These are phyloP conservation scores for Phytophthora megakarya DNA, from an alignment of 352 stramenopile genomes.

Conservation along the genomic window DNA sequence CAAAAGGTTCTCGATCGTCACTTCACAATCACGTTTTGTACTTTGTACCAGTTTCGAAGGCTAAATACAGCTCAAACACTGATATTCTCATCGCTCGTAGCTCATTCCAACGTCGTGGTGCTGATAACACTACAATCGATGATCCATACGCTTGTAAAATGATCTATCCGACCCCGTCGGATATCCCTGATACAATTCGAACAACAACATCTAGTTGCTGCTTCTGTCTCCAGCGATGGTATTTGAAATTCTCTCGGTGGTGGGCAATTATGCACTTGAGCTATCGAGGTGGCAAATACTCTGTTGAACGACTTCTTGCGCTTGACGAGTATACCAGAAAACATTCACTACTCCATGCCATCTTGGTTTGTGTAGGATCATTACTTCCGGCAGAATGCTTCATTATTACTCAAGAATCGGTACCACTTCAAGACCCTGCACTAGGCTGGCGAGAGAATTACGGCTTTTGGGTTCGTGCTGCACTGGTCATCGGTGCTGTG, in stretches of 20 bases:
- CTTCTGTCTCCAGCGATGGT: background rate
- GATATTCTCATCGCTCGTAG: too few relatives aligned
- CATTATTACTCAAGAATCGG: slow-evolving; percentile 30
- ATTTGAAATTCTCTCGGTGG: background rate
- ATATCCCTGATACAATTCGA: slow-evolving; percentile 1
- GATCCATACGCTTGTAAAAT: slow-evolving; percentile 1
- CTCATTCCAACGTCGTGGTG: background rate
- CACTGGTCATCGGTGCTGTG: slow-evolving; percentile 18
- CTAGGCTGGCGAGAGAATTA: slow-evolving; percentile 27
- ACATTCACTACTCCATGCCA: slow-evolving; percentile 7
- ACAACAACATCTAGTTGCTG: background rate
- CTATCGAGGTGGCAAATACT: slow-evolving; percentile 34
- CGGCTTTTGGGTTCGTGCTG: slow-evolving; percentile 33
- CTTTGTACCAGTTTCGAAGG: too few relatives aligned
- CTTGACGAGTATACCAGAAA: slow-evolving; percentile 34
- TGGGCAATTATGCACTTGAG: slow-evolving; percentile 24
- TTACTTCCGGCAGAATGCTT: slow-evolving; percentile 25
- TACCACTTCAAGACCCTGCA: slow-evolving; percentile 34
- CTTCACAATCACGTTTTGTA: too few relatives aligned
- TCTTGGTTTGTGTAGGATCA: slow-evolving; percentile 27
- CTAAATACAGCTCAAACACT: too few relatives aligned
- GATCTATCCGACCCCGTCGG: slow-evolving; percentile 12
- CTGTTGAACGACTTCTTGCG: slow-evolving; percentile 36
- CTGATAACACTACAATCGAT: background rate
- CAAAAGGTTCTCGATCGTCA: too few relatives aligned